Evolutionary conservation across 1,139 yeast species (phyloP), one percentile per base, ranked within the genome.

Genomic region (Pichia sp.): DNA sequence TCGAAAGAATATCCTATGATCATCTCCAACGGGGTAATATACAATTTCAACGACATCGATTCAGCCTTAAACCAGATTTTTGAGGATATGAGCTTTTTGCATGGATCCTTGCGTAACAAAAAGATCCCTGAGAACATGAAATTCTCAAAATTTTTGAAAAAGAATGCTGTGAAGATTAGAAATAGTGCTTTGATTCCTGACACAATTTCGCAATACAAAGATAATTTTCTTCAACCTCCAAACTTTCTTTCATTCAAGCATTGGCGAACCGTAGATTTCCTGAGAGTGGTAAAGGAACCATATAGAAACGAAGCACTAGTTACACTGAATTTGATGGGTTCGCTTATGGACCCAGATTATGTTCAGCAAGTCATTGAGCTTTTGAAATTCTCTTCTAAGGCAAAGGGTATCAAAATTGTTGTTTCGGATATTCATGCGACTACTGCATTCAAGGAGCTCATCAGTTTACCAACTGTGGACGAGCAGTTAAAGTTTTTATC

Each of bases 21-120:
- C 4, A 77, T 90, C 52, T 80, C 83, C 45, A 88, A 93, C 68
- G 98, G 98, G 46, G 81, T 85, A 2, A 76, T 88, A 30, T 71
- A 74, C 12, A 67, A 70, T 9, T 65, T 75, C 20, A 70, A 71
- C 40, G 75, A 60, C 1, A 48, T 73, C 24, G 67, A 70, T 46
- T 69, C 74, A 16, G 58, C 70, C 2, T 50, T 78, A 29, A 68
- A 67, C 41, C 73, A 75, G 51, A 63, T 73, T 4, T 67, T 70
- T 46, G 67, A 64, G 8, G 80, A 79, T 57, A 65, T 67, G 38
- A 54, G 59, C 3, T 54, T 58, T 24, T 49, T 74, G 6, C 48
- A 63, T 16, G 57, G 52, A 0, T 61, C 64, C 12, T 67, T 67
- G 3, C 69, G 68, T 8, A 63, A 71, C n/a, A 62, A 63, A 2